Evolutionary conservation across 306 rosid species (phyloP).

Genomic region (Cucumis hystrix): DNA sequence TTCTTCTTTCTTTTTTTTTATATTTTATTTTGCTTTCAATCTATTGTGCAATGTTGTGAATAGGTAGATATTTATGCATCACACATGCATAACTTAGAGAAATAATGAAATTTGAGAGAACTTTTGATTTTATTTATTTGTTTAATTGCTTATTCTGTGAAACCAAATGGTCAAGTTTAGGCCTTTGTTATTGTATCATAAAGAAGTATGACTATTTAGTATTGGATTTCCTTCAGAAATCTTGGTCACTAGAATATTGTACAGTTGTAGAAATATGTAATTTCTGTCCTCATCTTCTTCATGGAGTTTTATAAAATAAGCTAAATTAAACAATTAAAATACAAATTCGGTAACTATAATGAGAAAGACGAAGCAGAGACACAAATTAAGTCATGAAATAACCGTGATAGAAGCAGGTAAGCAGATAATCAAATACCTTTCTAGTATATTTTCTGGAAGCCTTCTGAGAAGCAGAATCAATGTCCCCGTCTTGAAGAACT

Average conservation of each 20-base stretch:
- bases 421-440: slow-evolving; percentile 36
- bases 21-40: not conserved
- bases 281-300: not conserved
- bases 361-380: not conserved
- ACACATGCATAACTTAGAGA: not conserved
- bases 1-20: no score
- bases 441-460: slow-evolving; percentile 16
- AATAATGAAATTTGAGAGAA: not conserved
- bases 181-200: not conserved
- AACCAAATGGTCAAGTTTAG: not conserved
- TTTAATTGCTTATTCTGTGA: not conserved
- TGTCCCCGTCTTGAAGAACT: slow-evolving; percentile 59
- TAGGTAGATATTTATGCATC: not conserved
- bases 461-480: slow-evolving; percentile 38
- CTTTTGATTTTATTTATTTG: not conserved
- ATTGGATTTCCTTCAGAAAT: not conserved
- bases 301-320: not conserved
- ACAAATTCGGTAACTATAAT: not conserved
- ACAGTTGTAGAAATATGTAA: not conserved
- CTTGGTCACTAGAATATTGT: not conserved
- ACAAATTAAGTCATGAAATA: not conserved
- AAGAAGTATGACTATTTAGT: not conserved
- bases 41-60: not conserved
- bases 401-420: not conserved
- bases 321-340: not conserved